Conservation (phyloP, 2,329 filamentous ascomycete species). For the Pseudogymnoascus sp. region DNA sequence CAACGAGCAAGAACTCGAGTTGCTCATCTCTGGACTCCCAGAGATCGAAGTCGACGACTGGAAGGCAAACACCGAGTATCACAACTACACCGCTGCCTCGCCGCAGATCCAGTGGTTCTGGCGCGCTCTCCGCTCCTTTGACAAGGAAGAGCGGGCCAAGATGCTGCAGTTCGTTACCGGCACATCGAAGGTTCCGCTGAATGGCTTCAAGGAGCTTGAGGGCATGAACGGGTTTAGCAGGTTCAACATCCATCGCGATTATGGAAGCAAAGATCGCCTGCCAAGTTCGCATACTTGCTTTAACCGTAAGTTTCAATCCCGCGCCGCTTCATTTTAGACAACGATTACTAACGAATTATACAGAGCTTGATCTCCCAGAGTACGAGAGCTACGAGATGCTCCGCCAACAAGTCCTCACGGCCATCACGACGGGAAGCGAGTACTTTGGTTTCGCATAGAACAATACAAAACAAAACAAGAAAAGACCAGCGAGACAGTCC, state of each 20-base stretch:
- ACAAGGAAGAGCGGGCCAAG: conserved; percentile 98
- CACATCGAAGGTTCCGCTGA: conserved; percentile 95
- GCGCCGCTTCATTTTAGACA: conserved; percentile 11
- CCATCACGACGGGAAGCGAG: conserved; percentile 95
- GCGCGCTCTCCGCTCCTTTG: conserved; percentile 92
- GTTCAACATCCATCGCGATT: conserved; percentile 98
- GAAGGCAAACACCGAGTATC: conserved; percentile 98
- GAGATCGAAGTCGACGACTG: conserved; percentile 98
- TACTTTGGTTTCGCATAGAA: conserved; percentile 91
- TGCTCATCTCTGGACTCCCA: conserved; percentile 91
- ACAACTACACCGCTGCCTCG: conserved; percentile 91
- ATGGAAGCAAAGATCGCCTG: conserved; percentile 89
- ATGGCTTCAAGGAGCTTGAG: conserved; percentile 97
- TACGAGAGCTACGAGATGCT: conserved; percentile 94
- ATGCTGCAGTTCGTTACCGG: conserved; percentile 96
- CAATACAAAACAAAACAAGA: conserved; percentile 17
- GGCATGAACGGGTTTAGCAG: conserved; percentile 98
- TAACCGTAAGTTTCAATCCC: conserved; percentile 68
- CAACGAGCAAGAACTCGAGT: conserved; percentile 94
- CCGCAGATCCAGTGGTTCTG: conserved; percentile 99
- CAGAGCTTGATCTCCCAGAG: conserved; percentile 95
- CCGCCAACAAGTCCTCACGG: conserved; percentile 81
- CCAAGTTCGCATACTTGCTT: conserved; percentile 98
- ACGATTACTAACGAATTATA: conserved; percentile 17
- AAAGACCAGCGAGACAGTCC: neutral